These are phyloP conservation scores for Colletotrichum sp. DNA, from an alignment of 2,329 filamentous ascomycete genomes.

Conservation along the genomic window DNA sequence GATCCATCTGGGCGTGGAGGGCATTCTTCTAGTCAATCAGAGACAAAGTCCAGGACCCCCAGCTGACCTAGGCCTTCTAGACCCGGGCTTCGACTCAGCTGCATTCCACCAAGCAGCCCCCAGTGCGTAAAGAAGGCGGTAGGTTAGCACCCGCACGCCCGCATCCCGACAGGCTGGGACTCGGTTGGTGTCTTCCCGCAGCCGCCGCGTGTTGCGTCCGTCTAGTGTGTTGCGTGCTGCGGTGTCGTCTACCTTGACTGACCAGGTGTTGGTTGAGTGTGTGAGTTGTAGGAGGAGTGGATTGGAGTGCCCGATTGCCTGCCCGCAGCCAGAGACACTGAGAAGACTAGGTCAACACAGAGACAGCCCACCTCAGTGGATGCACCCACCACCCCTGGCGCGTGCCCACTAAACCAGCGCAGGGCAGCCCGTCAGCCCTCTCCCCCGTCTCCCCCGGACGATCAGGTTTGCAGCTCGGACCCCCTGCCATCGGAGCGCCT, in stretches of 20 bases:
- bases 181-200: background rate
- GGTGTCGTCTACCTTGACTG: background rate
- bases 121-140: background rate
- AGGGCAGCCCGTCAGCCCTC: background rate
- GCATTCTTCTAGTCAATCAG: background rate
- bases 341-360: no score
- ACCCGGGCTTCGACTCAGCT: background rate
- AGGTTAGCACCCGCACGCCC: background rate
- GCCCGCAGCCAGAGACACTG: background rate
- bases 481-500: background rate
- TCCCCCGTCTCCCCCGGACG: background rate
- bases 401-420: background rate
- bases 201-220: background rate
- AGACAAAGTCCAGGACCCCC: background rate
- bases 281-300: background rate
- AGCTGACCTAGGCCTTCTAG: background rate
- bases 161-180: constrained; percentile 14
- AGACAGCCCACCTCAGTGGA: background rate
- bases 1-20: background rate
- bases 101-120: background rate
- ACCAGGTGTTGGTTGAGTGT: background rate
- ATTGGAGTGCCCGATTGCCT: background rate
- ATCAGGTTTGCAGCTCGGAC: background rate
- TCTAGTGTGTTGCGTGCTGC: background rate
- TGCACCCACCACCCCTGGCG: background rate